Evolutionary conservation across 2,329 filamentous ascomycete species (phyloP).

Genomic region (Trichoderma pleuroti): DNA sequence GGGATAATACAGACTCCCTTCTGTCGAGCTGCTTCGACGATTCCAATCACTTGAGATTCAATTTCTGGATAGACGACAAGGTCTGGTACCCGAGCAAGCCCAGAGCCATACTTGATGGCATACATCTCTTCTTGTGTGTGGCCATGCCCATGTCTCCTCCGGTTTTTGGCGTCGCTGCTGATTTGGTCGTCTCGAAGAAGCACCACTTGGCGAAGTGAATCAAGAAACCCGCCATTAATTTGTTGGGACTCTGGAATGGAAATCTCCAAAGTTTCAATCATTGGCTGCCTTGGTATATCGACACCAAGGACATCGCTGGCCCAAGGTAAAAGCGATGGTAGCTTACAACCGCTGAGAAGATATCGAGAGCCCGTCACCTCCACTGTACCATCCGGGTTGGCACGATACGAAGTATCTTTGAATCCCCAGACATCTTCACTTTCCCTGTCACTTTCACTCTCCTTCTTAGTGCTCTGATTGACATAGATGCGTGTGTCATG

Average conservation of each 20-base stretch:
- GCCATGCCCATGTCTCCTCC: background rate
- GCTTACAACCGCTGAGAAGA: background rate
- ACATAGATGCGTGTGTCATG: background rate
- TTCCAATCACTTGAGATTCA: background rate
- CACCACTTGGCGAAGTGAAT: background rate
- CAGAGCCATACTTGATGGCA: background rate
- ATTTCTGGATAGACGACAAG: background rate
- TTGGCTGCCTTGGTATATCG: background rate
- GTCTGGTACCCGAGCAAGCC: background rate
- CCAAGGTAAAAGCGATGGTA: background rate
- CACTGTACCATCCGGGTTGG: background rate
- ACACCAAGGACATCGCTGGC: background rate
- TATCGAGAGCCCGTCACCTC: background rate
- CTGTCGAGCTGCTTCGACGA: background rate
- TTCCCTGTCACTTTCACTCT: background rate
- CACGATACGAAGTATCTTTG: background rate
- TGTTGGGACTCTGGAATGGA: background rate
- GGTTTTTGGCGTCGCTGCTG: background rate
- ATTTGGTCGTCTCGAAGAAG: background rate
- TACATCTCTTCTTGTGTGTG: slow-evolving; percentile 10
- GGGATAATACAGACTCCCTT: background rate
- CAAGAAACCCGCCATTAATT: background rate
- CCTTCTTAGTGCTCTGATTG: background rate
- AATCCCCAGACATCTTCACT: background rate
- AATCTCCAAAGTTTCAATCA: background rate